Base-by-base conservation (phyloP, 306 rosid genomes). In the Pyrus pyrifolia region DNA sequence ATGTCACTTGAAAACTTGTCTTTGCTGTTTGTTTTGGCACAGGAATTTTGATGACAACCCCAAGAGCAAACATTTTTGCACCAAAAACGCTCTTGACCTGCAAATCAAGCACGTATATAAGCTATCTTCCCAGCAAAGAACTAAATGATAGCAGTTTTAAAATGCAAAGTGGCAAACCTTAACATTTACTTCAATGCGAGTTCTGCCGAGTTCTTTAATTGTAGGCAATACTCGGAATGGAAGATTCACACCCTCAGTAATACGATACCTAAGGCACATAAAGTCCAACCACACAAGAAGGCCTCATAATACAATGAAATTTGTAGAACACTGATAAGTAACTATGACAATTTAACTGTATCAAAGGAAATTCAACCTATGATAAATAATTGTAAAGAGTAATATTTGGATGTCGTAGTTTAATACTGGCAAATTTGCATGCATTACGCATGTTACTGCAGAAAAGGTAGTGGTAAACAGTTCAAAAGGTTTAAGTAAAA, bases 161-260 rank as follows among this genome's bases (percentile, higher is more conserved):
- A 52, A 57, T 29, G 13, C 11, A 75, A 81, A 67, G 44, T 35
- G 40, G 18, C 87, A 81, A 74, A 91, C 98, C 97, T 93, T 93
- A 63, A 93, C 98, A 81, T 93, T 91, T 64, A 93, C 92, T 93
- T 93, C 98, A 96, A 91, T 89, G 60, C 96, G 87, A 17, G 98
- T 91, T 83, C 98, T 83, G 82, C 98, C 97, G 38, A 91, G 96
- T 76, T 93, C 97, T 91, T 91, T 91, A 73, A 93, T 93, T 64
- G 98, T 91, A 69, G 98, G 98, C 86, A 93, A 82, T 46, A 93
- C 97, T 58, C 93, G 91, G 88, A 93, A 93, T 19, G 98, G 98
- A 84, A 93, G 98, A 89, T 93, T 91, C 79, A 93, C 93, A 42
- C 97, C 97, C 88, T 93, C 98, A 45, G 98, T 93, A 70, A 93